Percentiles rank a stretch among this genome's conserved stretches.
Conservation (phyloP, 1,139 yeast species). For the Sugiyamaella paludigena region DNA sequence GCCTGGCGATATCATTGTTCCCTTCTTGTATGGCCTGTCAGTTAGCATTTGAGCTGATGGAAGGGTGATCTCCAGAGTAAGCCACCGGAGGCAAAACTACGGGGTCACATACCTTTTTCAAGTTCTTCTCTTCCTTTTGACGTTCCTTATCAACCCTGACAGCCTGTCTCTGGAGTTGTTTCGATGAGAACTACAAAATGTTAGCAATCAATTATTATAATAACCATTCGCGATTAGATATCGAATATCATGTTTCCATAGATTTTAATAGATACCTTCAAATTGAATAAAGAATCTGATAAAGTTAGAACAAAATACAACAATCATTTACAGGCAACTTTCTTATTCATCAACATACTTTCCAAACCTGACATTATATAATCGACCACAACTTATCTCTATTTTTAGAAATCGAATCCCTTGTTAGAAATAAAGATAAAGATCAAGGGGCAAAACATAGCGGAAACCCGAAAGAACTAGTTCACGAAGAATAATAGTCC, state of each 20-base stretch:
- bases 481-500: too few relatives aligned
- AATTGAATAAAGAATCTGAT: slow-evolving; percentile 13
- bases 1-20: slow-evolving; percentile 86
- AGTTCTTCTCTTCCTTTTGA: slow-evolving; percentile 78
- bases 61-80: too few relatives aligned
- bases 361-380: slow-evolving; percentile 48
- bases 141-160: slow-evolving; percentile 89
- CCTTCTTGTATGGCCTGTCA: slow-evolving; percentile 70
- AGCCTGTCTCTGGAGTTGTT: slow-evolving; percentile 87
- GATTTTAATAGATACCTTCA: slow-evolving; percentile 16
- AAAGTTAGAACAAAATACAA: too few relatives aligned
- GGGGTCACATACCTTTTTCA: slow-evolving; percentile 61
- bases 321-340: too few relatives aligned
- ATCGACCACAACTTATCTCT: too few relatives aligned
- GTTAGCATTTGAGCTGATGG: neutral
- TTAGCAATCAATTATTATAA: too few relatives aligned
- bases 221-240: neutral
- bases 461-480: too few relatives aligned
- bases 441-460: too few relatives aligned
- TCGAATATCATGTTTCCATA: neutral
- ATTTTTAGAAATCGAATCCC: too few relatives aligned
- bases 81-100: too few relatives aligned
- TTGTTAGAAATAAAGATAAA: too few relatives aligned
- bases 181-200: slow-evolving; percentile 70
- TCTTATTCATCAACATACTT: slow-evolving; percentile 36